A percentile compares a stretch with the other conserved stretches of the same genome.
Conservation (phyloP, 2,329 filamentous ascomycete genomes). For the Exophiala xenobiotica region DNA sequence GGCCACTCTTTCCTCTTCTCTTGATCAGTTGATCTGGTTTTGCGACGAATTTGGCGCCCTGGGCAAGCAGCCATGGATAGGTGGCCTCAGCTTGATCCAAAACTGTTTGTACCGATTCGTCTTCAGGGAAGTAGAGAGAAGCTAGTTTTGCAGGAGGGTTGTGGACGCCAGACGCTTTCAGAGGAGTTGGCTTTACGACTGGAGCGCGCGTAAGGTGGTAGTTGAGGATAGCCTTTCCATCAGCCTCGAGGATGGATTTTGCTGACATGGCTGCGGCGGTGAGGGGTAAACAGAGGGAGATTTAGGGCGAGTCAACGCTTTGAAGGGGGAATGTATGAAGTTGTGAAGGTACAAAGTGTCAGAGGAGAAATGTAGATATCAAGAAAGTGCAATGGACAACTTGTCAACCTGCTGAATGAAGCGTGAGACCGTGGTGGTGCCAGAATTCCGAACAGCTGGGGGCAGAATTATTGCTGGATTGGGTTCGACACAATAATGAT, state of each 20-base stretch:
- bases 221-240: conserved; percentile 99
- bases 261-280: conserved; percentile 69
- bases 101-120: conserved; percentile 75
- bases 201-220: conserved; percentile 98
- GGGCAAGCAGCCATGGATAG: conserved; percentile 89
- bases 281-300: conserved; percentile 27
- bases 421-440: conserved; percentile 2
- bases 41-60: conserved; percentile 88
- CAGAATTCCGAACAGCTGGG: conserved; percentile 10
- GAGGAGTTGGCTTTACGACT: conserved; percentile 96
- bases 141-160: conserved; percentile 90
- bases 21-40: conserved; percentile 99
- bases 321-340: neutral
- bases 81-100: conserved; percentile 94
- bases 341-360: neutral
- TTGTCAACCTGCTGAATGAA: neutral
- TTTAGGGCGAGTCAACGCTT: neutral
- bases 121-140: conserved; percentile 88
- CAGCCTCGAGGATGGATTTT: conserved; percentile 97
- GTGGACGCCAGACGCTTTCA: conserved; percentile 79
- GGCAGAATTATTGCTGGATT: conserved; percentile 17
- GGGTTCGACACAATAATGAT: conserved; percentile 2
- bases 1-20: conserved; percentile 97
- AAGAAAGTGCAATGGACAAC: neutral
- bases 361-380: neutral